These are phyloP conservation scores for Globisporangium lucens DNA, from an alignment of 352 stramenopile species.

Conservation along the genomic window DNA sequence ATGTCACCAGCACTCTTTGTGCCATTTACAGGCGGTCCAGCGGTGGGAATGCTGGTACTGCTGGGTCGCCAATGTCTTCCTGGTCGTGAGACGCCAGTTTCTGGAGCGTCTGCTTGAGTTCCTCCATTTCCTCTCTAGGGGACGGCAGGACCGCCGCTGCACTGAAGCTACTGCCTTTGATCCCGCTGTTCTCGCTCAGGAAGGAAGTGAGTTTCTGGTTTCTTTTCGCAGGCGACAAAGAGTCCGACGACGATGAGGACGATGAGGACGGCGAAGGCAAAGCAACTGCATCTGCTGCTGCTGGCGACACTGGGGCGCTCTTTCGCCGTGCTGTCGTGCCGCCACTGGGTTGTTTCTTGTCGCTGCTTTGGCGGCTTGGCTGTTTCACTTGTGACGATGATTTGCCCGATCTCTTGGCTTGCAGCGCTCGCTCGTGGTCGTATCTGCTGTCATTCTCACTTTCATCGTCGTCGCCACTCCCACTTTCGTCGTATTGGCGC, in stretches of 20 bases:
- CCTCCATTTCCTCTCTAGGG: conserved; percentile 55
- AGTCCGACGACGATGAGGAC: neutral
- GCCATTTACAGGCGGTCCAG: neutral
- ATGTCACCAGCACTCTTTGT: neutral
- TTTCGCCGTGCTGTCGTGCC: neutral
- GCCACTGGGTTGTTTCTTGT: neutral
- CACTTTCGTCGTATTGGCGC: neutral
- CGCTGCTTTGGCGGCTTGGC: neutral
- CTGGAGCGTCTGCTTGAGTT: conserved; percentile 69
- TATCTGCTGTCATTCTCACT: neutral
- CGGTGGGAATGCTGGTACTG: neutral
- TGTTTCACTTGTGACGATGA: neutral
- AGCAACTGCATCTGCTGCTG: neutral
- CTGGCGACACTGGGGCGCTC: neutral
- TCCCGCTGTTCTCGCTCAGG: conserved; percentile 2
- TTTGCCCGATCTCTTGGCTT: neutral
- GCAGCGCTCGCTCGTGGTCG: neutral
- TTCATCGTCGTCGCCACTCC: neutral
- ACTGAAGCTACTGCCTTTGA: conserved; percentile 8
- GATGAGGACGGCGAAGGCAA: too few relatives aligned
- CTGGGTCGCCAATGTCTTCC: neutral
- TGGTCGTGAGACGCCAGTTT: conserved; percentile 47
- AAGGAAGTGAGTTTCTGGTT: conserved; percentile 12
- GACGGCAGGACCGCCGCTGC: conserved; percentile 28
- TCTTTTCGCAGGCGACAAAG: neutral